Conservation (phyloP, 2,329 filamentous ascomycete genomes). For the Ceratocystis eucalypticola region DNA sequence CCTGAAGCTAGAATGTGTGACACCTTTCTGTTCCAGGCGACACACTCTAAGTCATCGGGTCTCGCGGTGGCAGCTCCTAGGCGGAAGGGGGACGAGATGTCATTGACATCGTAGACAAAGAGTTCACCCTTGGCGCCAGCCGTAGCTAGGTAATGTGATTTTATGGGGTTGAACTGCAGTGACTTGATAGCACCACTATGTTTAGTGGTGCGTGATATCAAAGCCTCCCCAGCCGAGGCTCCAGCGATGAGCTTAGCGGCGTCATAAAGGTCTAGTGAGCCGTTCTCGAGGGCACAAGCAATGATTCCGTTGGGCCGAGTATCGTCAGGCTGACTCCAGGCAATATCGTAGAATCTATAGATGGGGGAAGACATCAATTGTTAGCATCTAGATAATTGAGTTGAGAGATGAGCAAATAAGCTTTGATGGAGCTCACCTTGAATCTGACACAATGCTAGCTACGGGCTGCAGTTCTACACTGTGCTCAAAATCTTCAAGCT, state of each 20-base stretch:
- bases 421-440: conserved; percentile 47
- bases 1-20: conserved; percentile 92
- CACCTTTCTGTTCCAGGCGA: conserved; percentile 98
- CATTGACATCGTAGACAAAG: conserved; percentile 88
- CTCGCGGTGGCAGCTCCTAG: conserved; percentile 78
- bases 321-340: conserved; percentile 74
- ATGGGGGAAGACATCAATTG: background rate
- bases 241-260: conserved; percentile 53
- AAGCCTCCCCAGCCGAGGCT: conserved; percentile 45
- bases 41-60: conserved; percentile 86
- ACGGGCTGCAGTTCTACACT: conserved; percentile 74
- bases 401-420: background rate
- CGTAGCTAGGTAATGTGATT: conserved; percentile 80
- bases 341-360: conserved; percentile 84
- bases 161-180: conserved; percentile 89
- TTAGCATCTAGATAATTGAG: background rate
- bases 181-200: conserved; percentile 89
- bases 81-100: conserved; percentile 74
- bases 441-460: conserved; percentile 73
- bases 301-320: conserved; percentile 77
- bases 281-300: conserved; percentile 88
- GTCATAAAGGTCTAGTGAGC: conserved; percentile 86
- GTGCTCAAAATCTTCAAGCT: conserved; percentile 61
- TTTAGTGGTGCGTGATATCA: conserved; percentile 75
- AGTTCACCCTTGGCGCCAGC: conserved; percentile 92